These are phyloP conservation scores for Nepenthes gracilis DNA, from an alignment of 148 eudicot species.

Conservation along the genomic window DNA sequence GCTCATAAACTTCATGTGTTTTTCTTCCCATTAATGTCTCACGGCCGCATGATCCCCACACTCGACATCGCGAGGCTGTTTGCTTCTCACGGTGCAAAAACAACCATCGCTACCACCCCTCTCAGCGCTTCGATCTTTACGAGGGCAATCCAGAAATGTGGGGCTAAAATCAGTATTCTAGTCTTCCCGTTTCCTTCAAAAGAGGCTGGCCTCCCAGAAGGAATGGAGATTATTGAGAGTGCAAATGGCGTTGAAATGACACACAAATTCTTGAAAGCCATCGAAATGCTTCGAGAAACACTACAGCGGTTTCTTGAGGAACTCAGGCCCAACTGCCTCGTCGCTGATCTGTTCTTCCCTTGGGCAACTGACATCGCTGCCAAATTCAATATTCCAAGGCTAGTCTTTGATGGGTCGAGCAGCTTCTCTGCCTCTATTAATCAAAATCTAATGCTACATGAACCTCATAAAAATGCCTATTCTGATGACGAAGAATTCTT, in stretches of 20 bases:
- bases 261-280: conserved; percentile 20
- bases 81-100: conserved; percentile 24
- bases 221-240: conserved; percentile 19
- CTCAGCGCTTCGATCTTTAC: conserved; percentile 19
- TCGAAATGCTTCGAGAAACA: conserved; percentile 18
- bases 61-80: conserved; percentile 47
- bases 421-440: conserved; percentile 19
- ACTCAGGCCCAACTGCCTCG: conserved; percentile 20
- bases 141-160: conserved; percentile 9
- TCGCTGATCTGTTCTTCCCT: conserved; percentile 37
- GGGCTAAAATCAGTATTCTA: conserved; percentile 6
- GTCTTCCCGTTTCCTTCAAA: conserved; percentile 20
- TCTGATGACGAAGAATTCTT: conserved; percentile 31
- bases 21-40: conserved; percentile 29
- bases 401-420: conserved; percentile 38
- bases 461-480: conserved; percentile 23
- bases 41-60: conserved; percentile 59
- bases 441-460: conserved; percentile 11
- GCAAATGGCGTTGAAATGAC: not conserved
- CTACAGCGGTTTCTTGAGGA: conserved; percentile 26
- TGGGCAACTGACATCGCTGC: conserved; percentile 21
- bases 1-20: conserved; percentile 8
- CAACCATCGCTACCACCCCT: conserved; percentile 48
- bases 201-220: conserved; percentile 34
- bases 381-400: conserved; percentile 32